Evolutionary conservation across 2,329 filamentous ascomycete species (phyloP).

Genomic region (Cercospora zeina): DNA sequence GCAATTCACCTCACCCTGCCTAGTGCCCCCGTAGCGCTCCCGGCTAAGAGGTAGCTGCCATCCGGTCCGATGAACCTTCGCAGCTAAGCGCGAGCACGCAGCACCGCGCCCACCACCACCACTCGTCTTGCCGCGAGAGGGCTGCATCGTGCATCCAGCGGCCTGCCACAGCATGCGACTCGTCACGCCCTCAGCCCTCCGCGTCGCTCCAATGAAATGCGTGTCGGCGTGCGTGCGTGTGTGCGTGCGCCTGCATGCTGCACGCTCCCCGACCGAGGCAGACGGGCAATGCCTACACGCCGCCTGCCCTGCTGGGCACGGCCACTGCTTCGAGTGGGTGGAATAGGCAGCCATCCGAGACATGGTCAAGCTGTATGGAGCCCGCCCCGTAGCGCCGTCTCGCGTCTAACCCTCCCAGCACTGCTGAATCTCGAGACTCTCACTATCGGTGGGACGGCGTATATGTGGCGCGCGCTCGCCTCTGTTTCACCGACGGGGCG

Average conservation of each 20-base stretch:
- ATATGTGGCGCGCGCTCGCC: background rate
- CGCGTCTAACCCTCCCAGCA: background rate
- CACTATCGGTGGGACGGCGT: background rate
- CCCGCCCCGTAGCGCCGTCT: background rate
- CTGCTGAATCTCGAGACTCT: background rate
- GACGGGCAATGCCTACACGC: background rate
- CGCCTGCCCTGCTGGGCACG: no score
- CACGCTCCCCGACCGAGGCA: constrained; percentile 12
- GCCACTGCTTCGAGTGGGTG: background rate
- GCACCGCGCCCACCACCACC: constrained; percentile 1
- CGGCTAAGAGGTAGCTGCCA: constrained; percentile 26
- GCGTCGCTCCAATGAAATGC: background rate
- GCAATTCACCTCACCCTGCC: no score
- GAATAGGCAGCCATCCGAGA: constrained; percentile 8
- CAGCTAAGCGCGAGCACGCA: constrained; percentile 21
- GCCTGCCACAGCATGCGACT: constrained; percentile 9
- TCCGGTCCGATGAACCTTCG: constrained; percentile 29
- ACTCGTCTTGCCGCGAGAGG: constrained; percentile 9
- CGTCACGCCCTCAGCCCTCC: constrained; percentile 3
- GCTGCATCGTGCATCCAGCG: constrained; percentile 8
- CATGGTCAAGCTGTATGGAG: background rate
- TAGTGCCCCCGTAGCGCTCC: constrained; percentile 22
- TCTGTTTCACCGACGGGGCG: background rate
- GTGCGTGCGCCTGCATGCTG: background rate
- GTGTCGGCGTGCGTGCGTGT: no score